Evolutionary conservation across 352 stramenopile genomes (phyloP), one percentile per base, ranked within the genome.

Genomic region (Globisporangium cylindrosporum): DNA sequence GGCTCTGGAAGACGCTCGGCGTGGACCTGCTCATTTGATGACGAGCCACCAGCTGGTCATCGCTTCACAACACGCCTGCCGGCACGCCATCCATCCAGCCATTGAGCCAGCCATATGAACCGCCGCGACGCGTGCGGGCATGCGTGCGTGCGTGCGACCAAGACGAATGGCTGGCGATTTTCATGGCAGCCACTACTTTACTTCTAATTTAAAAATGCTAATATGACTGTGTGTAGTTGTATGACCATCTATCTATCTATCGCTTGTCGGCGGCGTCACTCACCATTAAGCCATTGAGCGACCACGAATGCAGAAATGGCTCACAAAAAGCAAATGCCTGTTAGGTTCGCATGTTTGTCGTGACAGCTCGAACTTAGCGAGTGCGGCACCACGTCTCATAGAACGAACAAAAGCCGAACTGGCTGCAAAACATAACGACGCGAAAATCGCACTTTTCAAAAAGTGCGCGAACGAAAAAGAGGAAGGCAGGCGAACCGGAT

Each of bases 1-100:
- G 24, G 24, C 36, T 69, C 56, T 69, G 64, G 64, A 27, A 34
- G 57, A 49, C n/a, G 18, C 34, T 60, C 36, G 56, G 64, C 24
- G n/a, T 22, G 1, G 41, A 62, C 8, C 53, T 59, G 8, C 27
- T 60, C 20, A 10, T 51, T 12, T 51, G 43, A 51, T 51, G 43
- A 22, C 18, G 43, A 51, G 18, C 41, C 41, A 49, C 14, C 18
- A 51, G 43, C 43, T 51, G 43, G 43, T 12, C 18, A 51, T 51
- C 43, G 10, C 9, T 12, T 51, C 43, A 24, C 4, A 4, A n/a
- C 18, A 49, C 18, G 18, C 18, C 43, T 22, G 18, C 18, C 18
- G 22, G 43, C 43, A 49, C 43, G 43, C 6, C 18, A 20, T 8
- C 4, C 15, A 22, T 22, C 8, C 14, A 49, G 0, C 41, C 15